A percentile compares a stretch with the other conserved stretches of the same genome.
Evolutionary conservation across 2,329 filamentous ascomycete genomes (phyloP).

Genomic region (Epichloe amarillans): DNA sequence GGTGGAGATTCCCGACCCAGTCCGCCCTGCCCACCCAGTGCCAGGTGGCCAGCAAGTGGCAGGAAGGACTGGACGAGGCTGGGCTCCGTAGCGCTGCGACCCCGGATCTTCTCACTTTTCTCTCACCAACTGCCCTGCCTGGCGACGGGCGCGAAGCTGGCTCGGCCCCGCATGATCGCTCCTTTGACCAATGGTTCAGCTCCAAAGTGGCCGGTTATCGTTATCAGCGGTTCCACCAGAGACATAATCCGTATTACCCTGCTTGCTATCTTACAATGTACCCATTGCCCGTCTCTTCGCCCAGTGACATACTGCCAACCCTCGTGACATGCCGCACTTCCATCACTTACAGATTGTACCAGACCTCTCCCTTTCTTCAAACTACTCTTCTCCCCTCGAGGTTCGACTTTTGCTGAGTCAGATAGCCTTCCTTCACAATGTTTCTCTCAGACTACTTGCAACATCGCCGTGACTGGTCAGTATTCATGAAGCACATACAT

Average conservation of each 20-base stretch:
- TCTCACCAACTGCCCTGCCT: conserved; percentile 1
- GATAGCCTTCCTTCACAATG: conserved; percentile 15
- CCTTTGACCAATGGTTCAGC: not conserved
- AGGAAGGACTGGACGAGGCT: too few species aligned
- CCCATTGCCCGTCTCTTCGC: not conserved
- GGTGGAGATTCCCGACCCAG: too few species aligned
- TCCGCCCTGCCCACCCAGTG: too few species aligned
- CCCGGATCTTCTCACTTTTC: not conserved
- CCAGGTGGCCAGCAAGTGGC: too few species aligned
- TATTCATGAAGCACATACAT: conserved; percentile 1
- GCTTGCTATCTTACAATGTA: too few species aligned
- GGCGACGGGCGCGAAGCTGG: not conserved
- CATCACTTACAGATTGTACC: not conserved
- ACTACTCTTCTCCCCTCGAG: not conserved
- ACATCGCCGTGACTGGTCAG: conserved; percentile 56
- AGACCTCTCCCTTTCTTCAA: not conserved
- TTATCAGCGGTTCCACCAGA: conserved; percentile 6
- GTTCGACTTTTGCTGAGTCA: not conserved
- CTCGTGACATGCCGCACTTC: conserved; percentile 8
- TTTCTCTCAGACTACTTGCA: conserved; percentile 47
- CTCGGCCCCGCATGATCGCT: not conserved
- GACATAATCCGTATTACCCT: not conserved
- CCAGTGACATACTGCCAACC: not conserved
- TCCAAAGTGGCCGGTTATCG: conserved; percentile 3
- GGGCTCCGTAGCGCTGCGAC: not conserved